These are phyloP conservation scores for Nepenthes alata DNA, from an alignment of 179 eudicot genomes.

Conservation along the genomic window DNA sequence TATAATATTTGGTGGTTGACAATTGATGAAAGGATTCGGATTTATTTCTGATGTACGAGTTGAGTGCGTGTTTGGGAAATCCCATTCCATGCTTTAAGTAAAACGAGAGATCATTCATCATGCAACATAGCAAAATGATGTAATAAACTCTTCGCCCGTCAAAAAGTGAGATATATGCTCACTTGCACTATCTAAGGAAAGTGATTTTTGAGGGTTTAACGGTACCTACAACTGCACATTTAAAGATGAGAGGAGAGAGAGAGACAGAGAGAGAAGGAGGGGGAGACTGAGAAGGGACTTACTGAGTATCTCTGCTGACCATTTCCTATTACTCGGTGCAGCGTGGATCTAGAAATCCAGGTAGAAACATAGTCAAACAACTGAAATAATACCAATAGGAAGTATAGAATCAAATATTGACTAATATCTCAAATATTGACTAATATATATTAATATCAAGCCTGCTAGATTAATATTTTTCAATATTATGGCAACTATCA, in stretches of 20 bases:
- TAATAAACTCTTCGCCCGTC: too few species aligned
- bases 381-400: neutral
- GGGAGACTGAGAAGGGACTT: conserved; percentile 21
- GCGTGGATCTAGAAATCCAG: conserved; percentile 55
- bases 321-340: conserved; percentile 77
- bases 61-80: too few species aligned
- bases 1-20: too few species aligned
- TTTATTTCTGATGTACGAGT: too few species aligned
- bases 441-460: neutral
- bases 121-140: too few species aligned
- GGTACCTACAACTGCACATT: neutral
- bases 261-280: neutral
- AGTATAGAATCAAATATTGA: neutral
- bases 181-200: too few species aligned
- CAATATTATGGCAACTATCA: too few species aligned
- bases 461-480: neutral
- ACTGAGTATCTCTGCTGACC: conserved; percentile 90
- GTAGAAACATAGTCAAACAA: conserved; percentile 7
- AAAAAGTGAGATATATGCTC: too few species aligned
- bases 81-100: too few species aligned
- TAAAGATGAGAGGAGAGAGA: neutral
- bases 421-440: neutral
- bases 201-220: too few species aligned
- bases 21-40: too few species aligned
- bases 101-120: too few species aligned